Base-by-base conservation (phyloP, 2,329 filamentous ascomycete genomes). In the Ceratocystis eucalypticola region DNA sequence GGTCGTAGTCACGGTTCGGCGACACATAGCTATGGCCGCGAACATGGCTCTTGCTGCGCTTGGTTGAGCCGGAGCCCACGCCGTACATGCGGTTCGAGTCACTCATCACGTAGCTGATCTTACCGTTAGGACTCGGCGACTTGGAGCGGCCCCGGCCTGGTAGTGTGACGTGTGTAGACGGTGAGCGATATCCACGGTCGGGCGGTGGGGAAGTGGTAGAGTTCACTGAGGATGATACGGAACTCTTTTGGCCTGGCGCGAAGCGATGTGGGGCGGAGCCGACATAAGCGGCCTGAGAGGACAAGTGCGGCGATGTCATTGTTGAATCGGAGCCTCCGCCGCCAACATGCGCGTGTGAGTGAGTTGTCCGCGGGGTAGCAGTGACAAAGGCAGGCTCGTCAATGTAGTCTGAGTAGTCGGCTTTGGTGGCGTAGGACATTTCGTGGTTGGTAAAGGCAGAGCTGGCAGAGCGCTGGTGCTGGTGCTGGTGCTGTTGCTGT, bases 371-470 rank as follows among this genome's bases (percentile, higher is more conserved):
- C 5, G 33, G 46, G 45, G 44, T 48, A 10, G 30, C 10, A 37
- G 45, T 44, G 45, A 41, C 48, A 41, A 61, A 61, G 22, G 61
- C 25, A 8, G 61, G 10, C 61, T 63, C 22, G 44, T 28, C n/a
- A 12, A 10, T 12, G 12, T 48, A 45, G 41, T 46, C 61, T 15
- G 61, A 2, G 61, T 62, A 48, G 2, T 62, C 45, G 10, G 63
- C 20, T 2, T 67, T 45, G 25, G 50, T 17, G 20, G n/a, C 41
- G 28, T 64, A 46, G 25, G 48, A 17, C 10, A 44, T 64, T 6
- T 33, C 30, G 48, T 44, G 80, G 65, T 76, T 81, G 72, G 75
- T 74, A 5, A 75, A 75, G 37, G 76, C 76, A 66, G 80, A 78
- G 69, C 80, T 76, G 67, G 78, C 73, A 63, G 74, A 73, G 64